Evolutionary conservation across 2,329 filamentous ascomycete genomes (phyloP).

Genomic region (Microdochium nivale): DNA sequence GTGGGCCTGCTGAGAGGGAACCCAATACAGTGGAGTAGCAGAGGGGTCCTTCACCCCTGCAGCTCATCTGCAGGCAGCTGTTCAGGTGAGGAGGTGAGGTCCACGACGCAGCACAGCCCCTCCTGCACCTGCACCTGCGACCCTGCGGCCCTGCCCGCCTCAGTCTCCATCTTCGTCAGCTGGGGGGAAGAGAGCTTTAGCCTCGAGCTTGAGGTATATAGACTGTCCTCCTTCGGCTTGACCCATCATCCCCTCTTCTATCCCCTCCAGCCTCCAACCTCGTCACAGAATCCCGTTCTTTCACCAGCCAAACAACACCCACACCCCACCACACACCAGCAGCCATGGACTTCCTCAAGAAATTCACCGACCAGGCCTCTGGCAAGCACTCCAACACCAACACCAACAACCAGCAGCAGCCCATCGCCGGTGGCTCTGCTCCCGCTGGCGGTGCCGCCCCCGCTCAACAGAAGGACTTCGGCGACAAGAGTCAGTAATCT

Average conservation of each 20-base stretch:
- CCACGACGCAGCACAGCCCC: no score
- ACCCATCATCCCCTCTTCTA: not conserved
- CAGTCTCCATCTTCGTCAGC: not conserved
- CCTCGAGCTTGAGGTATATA: no score
- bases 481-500: conserved; percentile 19
- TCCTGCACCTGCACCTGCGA: no score
- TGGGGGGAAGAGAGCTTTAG: no score
- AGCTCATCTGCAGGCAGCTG: no score
- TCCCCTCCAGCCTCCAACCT: not conserved
- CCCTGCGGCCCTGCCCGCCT: no score
- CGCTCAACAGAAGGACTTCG: conserved; percentile 19
- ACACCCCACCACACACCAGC: not conserved
- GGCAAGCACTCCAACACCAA: conserved; percentile 1
- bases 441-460: not conserved
- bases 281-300: not conserved
- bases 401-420: conserved; percentile 4
- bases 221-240: not conserved
- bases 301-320: not conserved
- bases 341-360: conserved; percentile 22
- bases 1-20: not conserved
- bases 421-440: not conserved
- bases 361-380: conserved; percentile 10
- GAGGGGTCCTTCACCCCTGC: no score
- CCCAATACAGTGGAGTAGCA: not conserved
- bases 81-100: no score